phyloP scores from a whole-genome alignment of 2,329 filamentous ascomycete genomes.

The Penicillium sp. region DNA sequence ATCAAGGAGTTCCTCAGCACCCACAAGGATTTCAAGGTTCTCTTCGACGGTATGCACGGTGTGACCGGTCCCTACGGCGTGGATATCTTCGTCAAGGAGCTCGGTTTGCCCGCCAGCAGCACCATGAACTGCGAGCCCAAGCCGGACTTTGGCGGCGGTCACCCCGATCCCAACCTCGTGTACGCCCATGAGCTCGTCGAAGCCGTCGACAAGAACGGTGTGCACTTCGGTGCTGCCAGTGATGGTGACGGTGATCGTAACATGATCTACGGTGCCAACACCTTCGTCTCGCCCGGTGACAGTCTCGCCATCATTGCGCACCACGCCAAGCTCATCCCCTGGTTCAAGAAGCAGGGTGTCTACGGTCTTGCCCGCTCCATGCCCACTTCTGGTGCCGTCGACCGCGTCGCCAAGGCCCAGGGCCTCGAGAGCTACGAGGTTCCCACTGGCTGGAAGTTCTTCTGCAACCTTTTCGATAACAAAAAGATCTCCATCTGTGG shows the following conservation, averaged over 20 bases:
- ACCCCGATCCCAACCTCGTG: conserved; percentile 96
- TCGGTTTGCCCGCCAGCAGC: conserved; percentile 73
- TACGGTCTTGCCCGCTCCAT: conserved; percentile 95
- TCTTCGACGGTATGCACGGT: conserved; percentile 92
- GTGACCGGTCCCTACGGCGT: conserved; percentile 94
- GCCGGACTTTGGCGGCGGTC: conserved; percentile 94
- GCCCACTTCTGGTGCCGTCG: conserved; percentile 94
- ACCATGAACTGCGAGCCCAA: conserved; percentile 91
- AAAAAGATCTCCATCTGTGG: conserved; percentile 98
- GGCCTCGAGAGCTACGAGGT: conserved; percentile 92
- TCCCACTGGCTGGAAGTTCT: conserved; percentile 98
- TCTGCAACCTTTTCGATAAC: conserved; percentile 92
- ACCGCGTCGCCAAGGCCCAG: conserved; percentile 94
- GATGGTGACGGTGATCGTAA: conserved; percentile 98
- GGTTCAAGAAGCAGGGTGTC: conserved; percentile 97
- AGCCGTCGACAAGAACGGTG: conserved; percentile 83
- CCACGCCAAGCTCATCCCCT: conserved; percentile 92
- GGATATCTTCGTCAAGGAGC: conserved; percentile 91
- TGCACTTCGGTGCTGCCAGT: conserved; percentile 94
- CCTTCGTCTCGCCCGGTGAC: conserved; percentile 95
- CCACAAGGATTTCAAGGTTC: conserved; percentile 90
- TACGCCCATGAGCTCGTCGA: conserved; percentile 95
- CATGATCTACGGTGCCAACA: conserved; percentile 98
- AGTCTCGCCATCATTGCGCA: conserved; percentile 97
- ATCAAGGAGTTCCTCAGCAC: conserved; percentile 90